Percentiles rank a stretch among this genome's conserved stretches.
Conservation (phyloP, 140 eudicot species). For the Ambrosia hybrid region DNA sequence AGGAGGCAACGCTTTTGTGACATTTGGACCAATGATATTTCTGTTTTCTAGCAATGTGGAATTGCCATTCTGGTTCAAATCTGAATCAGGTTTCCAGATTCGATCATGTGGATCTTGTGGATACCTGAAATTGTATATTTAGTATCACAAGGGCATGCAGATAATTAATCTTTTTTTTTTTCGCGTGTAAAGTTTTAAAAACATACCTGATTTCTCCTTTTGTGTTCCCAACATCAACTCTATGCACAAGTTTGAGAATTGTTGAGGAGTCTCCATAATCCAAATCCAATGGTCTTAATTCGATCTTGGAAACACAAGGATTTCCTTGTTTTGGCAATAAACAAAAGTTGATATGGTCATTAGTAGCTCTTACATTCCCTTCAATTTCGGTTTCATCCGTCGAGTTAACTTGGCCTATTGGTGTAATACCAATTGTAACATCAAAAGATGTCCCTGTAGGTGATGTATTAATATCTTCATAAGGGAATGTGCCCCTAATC, state of each 20-base stretch:
- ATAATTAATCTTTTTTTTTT: neutral
- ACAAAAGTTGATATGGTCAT: conserved; percentile 47
- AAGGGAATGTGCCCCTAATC: conserved; percentile 53
- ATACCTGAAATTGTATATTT: conserved; percentile 43
- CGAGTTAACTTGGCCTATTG: conserved; percentile 50
- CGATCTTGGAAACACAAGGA: conserved; percentile 59
- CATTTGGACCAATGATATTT: conserved; percentile 17
- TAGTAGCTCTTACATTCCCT: conserved; percentile 50
- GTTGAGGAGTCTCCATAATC: conserved; percentile 40
- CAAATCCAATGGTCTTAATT: conserved; percentile 47
- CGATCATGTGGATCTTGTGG: conserved; percentile 62
- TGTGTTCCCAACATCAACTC: conserved; percentile 63
- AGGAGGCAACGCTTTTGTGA: conserved; percentile 38
- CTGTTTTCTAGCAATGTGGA: conserved; percentile 21
- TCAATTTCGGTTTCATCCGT: conserved; percentile 45
- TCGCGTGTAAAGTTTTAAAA: neutral
- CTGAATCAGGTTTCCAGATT: conserved; percentile 57
- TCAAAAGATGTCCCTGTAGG: conserved; percentile 39
- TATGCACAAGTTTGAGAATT: conserved; percentile 51
- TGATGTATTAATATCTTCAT: conserved; percentile 31
- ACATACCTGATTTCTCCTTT: conserved; percentile 53
- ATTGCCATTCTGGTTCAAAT: conserved; percentile 31
- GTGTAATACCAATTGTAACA: conserved; percentile 43
- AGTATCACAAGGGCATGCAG: conserved; percentile 11
- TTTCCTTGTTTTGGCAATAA: conserved; percentile 46